Evolutionary conservation across 106 monocot genomes (phyloP), one percentile per base, ranked within the genome.

Genomic region (Hemerocallis citrina): DNA sequence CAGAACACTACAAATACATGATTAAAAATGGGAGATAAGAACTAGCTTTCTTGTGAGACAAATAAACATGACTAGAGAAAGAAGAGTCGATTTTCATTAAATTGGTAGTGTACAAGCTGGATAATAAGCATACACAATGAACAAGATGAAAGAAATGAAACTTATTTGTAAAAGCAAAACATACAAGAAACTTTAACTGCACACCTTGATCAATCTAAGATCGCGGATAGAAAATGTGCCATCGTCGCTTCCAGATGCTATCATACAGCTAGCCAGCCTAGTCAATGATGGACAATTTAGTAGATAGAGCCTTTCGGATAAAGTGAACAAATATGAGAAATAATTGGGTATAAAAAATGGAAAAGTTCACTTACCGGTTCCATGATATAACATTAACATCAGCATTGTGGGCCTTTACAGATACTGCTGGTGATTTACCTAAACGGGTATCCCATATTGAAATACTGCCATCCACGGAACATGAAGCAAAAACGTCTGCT

Each of bases 301-400:
- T 10, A 23, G 34, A 48, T 24, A 33, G 55, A 51, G 23, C 19
- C 13, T 30, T 9, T 33, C 56, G 20, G 5, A n/a, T 9, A 41
- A n/a, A n/a, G n/a, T n/a, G n/a, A n/a, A 75, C 5, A 47, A 27
- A 32, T 24, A 30, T 14, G 68, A 24, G 45, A 16, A 63, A 4
- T 3, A 24, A n/a, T n/a, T 24, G 27, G 21, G 34, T 68, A 40
- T 59, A 31, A 25, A 36, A 29, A 64, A 64, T 24, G 32, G 34
- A 64, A 3, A 9, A 7, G 9, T 59, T 0, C 3, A 33, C 57
- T 28, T 65, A 87, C 96, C 84, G 64, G 56, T 96, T 96, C 96
- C 96, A 96, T 72, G 96, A 91, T 15, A 96, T 96, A 51, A 96
- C 91, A 82, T 96, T 96, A 46, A 91, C 84, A 68, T 96, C 96